Percentiles rank a stretch among this genome's conserved stretches.
phyloP scores from a whole-genome alignment of 805 yeast genomes.

The Isabelozyma gotoi region DNA sequence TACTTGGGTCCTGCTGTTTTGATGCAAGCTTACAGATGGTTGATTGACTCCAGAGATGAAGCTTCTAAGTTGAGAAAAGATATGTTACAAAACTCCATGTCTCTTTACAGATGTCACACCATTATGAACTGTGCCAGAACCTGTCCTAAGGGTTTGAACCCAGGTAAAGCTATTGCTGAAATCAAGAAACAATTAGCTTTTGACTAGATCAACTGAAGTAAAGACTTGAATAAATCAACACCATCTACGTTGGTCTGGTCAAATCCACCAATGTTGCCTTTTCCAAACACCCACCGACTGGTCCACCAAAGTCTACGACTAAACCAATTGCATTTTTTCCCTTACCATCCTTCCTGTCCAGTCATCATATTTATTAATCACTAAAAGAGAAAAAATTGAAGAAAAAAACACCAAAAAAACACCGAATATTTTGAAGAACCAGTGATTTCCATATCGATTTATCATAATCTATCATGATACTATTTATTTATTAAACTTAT shows the following conservation, averaged over 20 bases:
- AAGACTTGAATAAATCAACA: background rate
- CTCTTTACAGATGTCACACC: constrained; percentile 97
- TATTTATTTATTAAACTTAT: background rate
- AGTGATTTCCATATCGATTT: background rate
- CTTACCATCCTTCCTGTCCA: background rate
- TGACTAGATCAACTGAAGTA: constrained; percentile 46
- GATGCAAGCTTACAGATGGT: constrained; percentile 99
- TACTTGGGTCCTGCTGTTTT: constrained; percentile 98
- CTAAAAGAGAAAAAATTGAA: background rate
- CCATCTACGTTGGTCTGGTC: constrained; percentile 2
- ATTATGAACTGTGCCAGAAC: constrained; percentile 98
- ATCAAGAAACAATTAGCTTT: constrained; percentile 92
- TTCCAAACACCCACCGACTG: too few species aligned
- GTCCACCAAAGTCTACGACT: constrained; percentile 2
- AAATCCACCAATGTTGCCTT: background rate
- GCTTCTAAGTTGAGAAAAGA: constrained; percentile 79
- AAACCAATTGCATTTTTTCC: constrained; percentile 3
- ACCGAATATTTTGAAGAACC: background rate
- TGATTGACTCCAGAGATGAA: constrained; percentile 94
- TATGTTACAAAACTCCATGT: constrained; percentile 95
- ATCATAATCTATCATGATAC: background rate
- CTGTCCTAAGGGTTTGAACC: constrained; percentile 98
- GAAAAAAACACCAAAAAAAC: background rate
- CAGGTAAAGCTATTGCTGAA: constrained; percentile 96
- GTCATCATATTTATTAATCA: background rate